phyloP scores from a whole-genome alignment of 352 stramenopile species.

The Pythium monospermum region DNA sequence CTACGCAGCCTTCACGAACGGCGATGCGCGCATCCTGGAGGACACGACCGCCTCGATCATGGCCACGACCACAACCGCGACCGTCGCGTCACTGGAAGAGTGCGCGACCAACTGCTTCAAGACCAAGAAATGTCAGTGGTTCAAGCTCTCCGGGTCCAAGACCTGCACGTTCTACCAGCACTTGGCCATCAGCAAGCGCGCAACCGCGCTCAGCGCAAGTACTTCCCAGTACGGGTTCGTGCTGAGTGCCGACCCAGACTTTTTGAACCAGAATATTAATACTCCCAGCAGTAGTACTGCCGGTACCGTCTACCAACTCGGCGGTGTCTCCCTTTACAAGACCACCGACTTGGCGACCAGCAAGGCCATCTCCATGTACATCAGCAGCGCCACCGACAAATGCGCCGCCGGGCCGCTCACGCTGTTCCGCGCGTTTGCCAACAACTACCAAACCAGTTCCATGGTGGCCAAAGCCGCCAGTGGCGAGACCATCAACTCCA shows the following conservation, averaged over 20 bases:
- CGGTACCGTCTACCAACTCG: constrained; percentile 14
- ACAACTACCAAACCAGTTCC: constrained; percentile 26
- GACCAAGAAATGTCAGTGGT: constrained; percentile 30
- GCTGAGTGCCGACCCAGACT: constrained; percentile 22
- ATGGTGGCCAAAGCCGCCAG: constrained; percentile 27
- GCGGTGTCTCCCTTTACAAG: constrained; percentile 26
- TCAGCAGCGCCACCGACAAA: constrained; percentile 12
- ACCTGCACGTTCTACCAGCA: constrained; percentile 29
- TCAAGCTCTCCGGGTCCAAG: constrained; percentile 23
- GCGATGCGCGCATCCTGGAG: constrained; percentile 19
- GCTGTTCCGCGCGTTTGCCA: constrained; percentile 27
- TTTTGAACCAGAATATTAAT: constrained; percentile 28
- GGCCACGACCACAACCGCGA: constrained; percentile 3
- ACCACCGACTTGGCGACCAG: constrained; percentile 17
- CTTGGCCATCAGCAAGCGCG: constrained; percentile 12
- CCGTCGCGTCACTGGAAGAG: constrained; percentile 17
- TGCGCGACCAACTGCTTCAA: constrained; percentile 27
- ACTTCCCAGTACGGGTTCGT: constrained; percentile 28
- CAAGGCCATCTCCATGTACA: constrained; percentile 28
- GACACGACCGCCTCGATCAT: constrained; percentile 19
- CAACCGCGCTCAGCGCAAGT: constrained; percentile 3
- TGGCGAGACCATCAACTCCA: constrained; percentile 35
- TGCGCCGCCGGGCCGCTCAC: constrained; percentile 23
- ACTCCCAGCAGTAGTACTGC: no score
- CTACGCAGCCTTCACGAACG: constrained; percentile 28